phyloP scores from a whole-genome alignment of 179 eudicot species.

The Camellia oleifera region DNA sequence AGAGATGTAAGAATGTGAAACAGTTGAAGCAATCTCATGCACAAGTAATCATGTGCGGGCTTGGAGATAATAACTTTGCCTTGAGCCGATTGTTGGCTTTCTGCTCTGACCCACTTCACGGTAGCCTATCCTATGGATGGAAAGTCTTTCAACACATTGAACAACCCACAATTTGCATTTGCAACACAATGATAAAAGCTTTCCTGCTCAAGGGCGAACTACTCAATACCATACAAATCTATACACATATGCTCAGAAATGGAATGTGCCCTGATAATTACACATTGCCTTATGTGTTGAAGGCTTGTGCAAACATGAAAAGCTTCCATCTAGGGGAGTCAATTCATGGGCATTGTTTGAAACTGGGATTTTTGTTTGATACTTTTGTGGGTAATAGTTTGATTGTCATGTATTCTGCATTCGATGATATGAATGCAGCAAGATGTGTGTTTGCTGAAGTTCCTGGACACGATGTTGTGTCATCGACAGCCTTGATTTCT shows the following conservation, averaged over 20 bases:
- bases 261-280: constrained; percentile 33
- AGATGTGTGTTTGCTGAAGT: constrained; percentile 22
- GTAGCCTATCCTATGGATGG: constrained; percentile 24
- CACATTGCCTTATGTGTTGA: constrained; percentile 38
- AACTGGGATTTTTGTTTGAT: constrained; percentile 28
- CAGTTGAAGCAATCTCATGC: constrained; percentile 33
- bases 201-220: constrained; percentile 25
- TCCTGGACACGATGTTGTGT: constrained; percentile 20
- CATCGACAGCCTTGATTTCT: constrained; percentile 36
- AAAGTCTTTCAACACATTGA: constrained; percentile 28
- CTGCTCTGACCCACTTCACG: constrained; percentile 31
- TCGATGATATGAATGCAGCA: constrained; percentile 24
- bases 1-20: constrained; percentile 29
- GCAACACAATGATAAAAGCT: constrained; percentile 40
- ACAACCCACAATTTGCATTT: constrained; percentile 33
- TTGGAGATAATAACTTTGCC: constrained; percentile 27
- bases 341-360: constrained; percentile 32
- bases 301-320: constrained; percentile 24
- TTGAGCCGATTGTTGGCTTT: constrained; percentile 38
- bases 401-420: constrained; percentile 26
- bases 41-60: constrained; percentile 28
- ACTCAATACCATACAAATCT: constrained; percentile 13
- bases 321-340: constrained; percentile 19
- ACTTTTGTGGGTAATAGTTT: constrained; percentile 29
- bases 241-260: constrained; percentile 13